Evolutionary conservation across 1,284 basidiomycete species (phyloP).

Genomic region (Porodaedalea pini): DNA sequence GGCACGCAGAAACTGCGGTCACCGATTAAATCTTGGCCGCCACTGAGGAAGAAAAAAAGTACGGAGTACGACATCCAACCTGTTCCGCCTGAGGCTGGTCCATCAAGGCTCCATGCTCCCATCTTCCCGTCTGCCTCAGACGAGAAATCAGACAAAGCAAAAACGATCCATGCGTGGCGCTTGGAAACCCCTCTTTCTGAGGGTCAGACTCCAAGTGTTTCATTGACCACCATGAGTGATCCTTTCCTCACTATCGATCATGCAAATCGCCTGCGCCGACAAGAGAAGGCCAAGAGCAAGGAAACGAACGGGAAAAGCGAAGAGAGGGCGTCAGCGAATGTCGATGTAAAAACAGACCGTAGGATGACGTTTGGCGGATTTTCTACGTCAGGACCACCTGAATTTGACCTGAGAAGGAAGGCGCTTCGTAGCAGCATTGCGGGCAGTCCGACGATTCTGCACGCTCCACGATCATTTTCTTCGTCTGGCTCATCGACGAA

Average conservation of each 20-base stretch:
- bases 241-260: slow-evolving; percentile 3
- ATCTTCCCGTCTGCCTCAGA: not conserved
- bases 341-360: not conserved
- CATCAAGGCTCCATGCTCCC: not conserved
- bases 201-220: not conserved
- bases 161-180: slow-evolving; percentile 3
- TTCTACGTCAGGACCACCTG: not conserved
- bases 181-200: not conserved
- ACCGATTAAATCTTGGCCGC: slow-evolving; percentile 3
- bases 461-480: not conserved
- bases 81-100: not conserved
- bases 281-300: slow-evolving; percentile 7
- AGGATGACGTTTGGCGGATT: slow-evolving; percentile 19
- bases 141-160: not conserved
- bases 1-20: not conserved
- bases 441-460: not conserved
- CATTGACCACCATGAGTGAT: slow-evolving; percentile 2
- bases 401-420: slow-evolving; percentile 12
- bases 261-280: not conserved
- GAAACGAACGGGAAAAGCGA: not conserved
- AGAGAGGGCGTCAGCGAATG: not conserved
- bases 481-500: not conserved
- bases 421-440: not conserved
- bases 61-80: not conserved
- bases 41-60: slow-evolving; percentile 1